These are phyloP conservation scores for Adiantum capillusveneris DNA, from an alignment of 75 land plant genomes.

Conservation along the genomic window DNA sequence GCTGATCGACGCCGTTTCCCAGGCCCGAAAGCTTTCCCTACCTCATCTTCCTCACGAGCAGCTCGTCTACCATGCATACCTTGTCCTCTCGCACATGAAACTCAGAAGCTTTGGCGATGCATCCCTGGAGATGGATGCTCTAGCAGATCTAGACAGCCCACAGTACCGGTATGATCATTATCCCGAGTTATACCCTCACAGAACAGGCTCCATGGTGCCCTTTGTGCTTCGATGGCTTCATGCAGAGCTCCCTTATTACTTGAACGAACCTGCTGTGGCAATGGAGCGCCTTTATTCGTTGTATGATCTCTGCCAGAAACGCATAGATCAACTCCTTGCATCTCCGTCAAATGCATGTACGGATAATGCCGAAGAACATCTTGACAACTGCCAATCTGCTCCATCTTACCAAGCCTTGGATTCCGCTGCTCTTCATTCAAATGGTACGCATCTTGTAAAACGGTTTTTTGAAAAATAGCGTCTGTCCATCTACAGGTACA, in stretches of 20 bases:
- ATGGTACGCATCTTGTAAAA: no score
- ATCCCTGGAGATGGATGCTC: slow-evolving; percentile 27
- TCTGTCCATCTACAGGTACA: no score
- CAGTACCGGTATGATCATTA: slow-evolving; percentile 56
- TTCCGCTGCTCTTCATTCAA: background rate
- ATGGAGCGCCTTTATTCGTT: slow-evolving; percentile 66
- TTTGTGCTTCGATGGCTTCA: slow-evolving; percentile 74
- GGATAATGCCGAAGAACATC: background rate
- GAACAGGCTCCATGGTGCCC: slow-evolving; percentile 81
- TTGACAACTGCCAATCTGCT: background rate
- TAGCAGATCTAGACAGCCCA: slow-evolving; percentile 34
- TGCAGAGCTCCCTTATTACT: slow-evolving; percentile 55
- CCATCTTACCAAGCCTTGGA: no score
- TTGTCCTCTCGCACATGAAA: slow-evolving; percentile 66
- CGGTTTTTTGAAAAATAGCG: no score
- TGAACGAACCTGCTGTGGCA: slow-evolving; percentile 35
- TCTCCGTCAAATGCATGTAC: background rate
- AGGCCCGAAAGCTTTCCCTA: slow-evolving; percentile 41
- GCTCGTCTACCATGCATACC: slow-evolving; percentile 53
- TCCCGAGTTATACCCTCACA: slow-evolving; percentile 50
- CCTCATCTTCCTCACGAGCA: slow-evolving; percentile 56
- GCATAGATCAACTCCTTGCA: background rate
- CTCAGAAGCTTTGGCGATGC: slow-evolving; percentile 73
- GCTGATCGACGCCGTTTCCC: slow-evolving; percentile 55
- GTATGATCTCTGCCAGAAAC: slow-evolving; percentile 30